phyloP scores from a whole-genome alignment of 176 grass and related monocot genomes.

The Triticum dicoccoides region DNA sequence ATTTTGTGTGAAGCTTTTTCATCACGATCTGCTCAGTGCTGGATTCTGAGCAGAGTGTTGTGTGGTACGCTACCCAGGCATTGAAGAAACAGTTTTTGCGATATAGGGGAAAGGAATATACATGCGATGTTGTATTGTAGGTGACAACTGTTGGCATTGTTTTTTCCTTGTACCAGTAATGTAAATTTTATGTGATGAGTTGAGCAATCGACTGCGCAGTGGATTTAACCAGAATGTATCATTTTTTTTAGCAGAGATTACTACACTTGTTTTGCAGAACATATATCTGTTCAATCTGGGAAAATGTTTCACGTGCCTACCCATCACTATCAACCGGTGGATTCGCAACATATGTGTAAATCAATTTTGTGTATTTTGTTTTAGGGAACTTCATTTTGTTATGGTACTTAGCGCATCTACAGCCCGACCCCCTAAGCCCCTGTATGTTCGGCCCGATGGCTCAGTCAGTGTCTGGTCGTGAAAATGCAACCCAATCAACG shows the following conservation, averaged over 20 bases:
- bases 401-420: too few species aligned
- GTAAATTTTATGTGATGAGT: neutral
- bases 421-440: too few species aligned
- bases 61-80: neutral
- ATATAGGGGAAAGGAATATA: slow-evolving; percentile 16
- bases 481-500: too few species aligned
- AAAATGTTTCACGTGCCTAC: neutral
- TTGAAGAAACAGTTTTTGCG: neutral
- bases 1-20: slow-evolving; percentile 17
- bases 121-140: slow-evolving; percentile 18
- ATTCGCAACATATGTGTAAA: neutral
- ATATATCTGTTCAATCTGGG: neutral
- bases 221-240: neutral
- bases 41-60: neutral
- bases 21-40: slow-evolving; percentile 22
- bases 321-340: neutral
- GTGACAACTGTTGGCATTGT: neutral
- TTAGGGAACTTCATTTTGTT: too few species aligned
- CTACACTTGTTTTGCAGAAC: neutral
- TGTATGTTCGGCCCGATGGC: too few species aligned
- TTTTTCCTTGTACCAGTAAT: neutral
- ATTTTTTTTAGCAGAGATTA: neutral
- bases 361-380: too few species aligned
- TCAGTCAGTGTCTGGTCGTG: too few species aligned
- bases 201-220: neutral